Conservation (phyloP, 371 early-diverging fungal genomes). For the Homolaphlyctis polyrhiza region DNA sequence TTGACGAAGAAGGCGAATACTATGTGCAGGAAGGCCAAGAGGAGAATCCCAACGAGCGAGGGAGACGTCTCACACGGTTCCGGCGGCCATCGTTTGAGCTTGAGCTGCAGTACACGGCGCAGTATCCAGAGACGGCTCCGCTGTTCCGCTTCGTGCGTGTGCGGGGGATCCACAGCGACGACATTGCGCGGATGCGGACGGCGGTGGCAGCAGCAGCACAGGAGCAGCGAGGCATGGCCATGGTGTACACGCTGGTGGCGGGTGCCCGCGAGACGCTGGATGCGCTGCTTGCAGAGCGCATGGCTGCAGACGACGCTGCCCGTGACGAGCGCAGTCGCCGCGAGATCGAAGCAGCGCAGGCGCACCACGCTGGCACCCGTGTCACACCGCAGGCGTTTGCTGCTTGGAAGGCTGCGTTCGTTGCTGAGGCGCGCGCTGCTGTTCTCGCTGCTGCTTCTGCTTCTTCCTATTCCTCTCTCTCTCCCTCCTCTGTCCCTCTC, state of each 20-base stretch:
- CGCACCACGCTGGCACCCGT: constrained; percentile 75
- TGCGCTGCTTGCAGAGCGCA: constrained; percentile 51
- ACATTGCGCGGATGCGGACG: constrained; percentile 41
- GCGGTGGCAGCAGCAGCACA: constrained; percentile 44
- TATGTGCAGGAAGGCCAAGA: no score
- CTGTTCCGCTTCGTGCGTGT: constrained; percentile 48
- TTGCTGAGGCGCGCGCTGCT: constrained; percentile 62
- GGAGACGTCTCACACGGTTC: constrained; percentile 2
- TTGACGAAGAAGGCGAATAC: no score
- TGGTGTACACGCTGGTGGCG: constrained; percentile 84
- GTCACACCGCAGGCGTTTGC: constrained; percentile 75
- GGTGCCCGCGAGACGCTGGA: constrained; percentile 69
- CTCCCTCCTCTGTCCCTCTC: no score
- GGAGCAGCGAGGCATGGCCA: constrained; percentile 84
- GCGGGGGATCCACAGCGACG: constrained; percentile 33
- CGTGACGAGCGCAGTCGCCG: constrained; percentile 55
- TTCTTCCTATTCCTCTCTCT: no score
- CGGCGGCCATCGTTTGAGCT: constrained; percentile 38
- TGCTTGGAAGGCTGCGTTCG: constrained; percentile 74
- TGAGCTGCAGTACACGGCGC: constrained; percentile 72
- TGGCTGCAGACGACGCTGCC: constrained; percentile 45
- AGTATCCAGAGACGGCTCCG: constrained; percentile 84
- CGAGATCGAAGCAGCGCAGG: constrained; percentile 77
- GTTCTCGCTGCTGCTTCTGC: constrained; percentile 12
- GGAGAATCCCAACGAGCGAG: no score